Base-by-base conservation (phyloP, 129 eudicot species). In the Heracleum sosnowskyi region DNA sequence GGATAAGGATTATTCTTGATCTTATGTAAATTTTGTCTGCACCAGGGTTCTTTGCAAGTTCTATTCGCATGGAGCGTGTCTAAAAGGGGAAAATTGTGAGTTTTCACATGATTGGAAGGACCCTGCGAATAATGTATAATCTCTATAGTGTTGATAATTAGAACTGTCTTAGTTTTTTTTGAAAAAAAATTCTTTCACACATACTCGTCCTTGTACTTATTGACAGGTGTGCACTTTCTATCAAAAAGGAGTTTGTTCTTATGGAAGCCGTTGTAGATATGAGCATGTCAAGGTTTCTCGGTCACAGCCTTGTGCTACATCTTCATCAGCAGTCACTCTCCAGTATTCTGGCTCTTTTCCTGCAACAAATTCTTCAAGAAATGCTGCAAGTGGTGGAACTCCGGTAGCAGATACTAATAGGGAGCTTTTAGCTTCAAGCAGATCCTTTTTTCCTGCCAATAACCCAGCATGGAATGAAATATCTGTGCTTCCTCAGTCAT, bases 71-170 rank as follows among this genome's bases (percentile, higher is more conserved):
- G 97, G 98, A 60, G 92, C 96, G 71, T 95, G 98, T 81, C 79
- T 95, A 42, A 95, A 95, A 85, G 98, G 98, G 81, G 96, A 95
- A 81, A 87, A 90, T 85, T 95, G 98, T 51, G 97, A 91, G 87
- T 95, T 87, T 75, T 88, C 92, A 2, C 98, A 95, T 87, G 97
- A 90, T 74, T 88, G 93, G 97, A 95, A 87, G 86, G 97, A 90
- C 79, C 96, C 97, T 72, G 77, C 94, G 24, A 91, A 91, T 83
- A 95, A 90, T 80, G 97, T 92, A 90, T 60, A n/a, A 5, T 40
- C 62, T 81, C 46, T 33, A 34, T 40, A 53, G 35, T 55, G 34
- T 73, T 70, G 63, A 46, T 78, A 78, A 69, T 20, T 1, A 36
- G 22, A 28, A 60, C 41, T n/a, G 15, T 15, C 6, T 33, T 44